Evolutionary conservation across 805 yeast genomes (phyloP), one percentile per base, ranked within the genome.

Genomic region (Ogataea pignaliae): DNA sequence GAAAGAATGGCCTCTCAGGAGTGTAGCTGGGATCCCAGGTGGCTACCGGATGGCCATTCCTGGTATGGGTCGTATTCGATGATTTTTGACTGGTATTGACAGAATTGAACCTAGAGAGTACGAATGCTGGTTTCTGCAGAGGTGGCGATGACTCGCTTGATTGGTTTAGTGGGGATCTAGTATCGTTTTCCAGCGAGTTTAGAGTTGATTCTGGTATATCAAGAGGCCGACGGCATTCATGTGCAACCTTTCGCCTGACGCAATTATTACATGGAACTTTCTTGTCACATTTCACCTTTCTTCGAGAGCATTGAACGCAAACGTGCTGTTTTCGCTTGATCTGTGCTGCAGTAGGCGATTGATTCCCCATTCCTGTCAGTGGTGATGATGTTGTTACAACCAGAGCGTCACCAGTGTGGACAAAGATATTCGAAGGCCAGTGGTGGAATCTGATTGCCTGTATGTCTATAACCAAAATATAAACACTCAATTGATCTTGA

Each of bases 261-360:
- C 61, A 57, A 26, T 50, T 56, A 2, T 28, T 40, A 34, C 60
- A 57, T 3, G 61, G 61, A 5, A 54, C 41, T 9, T 47, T 43
- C 46, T 57, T 57, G 41, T 57, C 58, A 35, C 61, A 57, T 28
- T 46, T 51, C 30, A 57, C 59, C 26, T 57, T 57, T 21, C 61
- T 42, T 14, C 42, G 35, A 2, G 58, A 40, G 36, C 61, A 57
- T 14, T 46, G 55, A 6, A 52, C 34, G 36, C 61, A 57, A 10
- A 51, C 57, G 14, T 51, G 48, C 14, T 52, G 41, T 12, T 31
- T 29, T 10, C 56, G 40, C 26, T 40, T 44, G 21, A 21, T 21
- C 26, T 21, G 26, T 21, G 26, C 26, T 7, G 26, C 26, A 4
- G 26, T 21, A 21, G 26, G 26, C 7, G 26, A 21, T 21, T 5